phyloP scores from a whole-genome alignment of 306 rosid genomes.

The Vigna angularis region DNA sequence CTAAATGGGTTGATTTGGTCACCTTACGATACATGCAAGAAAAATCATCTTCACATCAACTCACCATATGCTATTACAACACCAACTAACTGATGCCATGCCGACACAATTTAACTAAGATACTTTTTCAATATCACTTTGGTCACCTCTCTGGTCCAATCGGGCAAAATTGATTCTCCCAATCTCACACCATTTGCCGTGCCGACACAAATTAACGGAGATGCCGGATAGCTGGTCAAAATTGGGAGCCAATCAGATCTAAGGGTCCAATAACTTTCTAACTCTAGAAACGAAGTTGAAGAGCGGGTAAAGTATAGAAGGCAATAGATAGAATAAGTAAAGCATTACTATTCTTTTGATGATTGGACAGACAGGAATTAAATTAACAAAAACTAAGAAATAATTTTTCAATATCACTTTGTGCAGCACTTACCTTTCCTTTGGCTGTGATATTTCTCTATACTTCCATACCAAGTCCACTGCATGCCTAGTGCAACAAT shows the following conservation, averaged over 20 bases:
- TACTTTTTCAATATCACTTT: background rate
- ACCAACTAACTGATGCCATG: no score
- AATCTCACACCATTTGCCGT: conserved; percentile 13
- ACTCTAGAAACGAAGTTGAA: conserved; percentile 1
- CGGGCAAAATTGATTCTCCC: background rate
- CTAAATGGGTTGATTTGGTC: background rate
- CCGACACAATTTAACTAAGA: no score
- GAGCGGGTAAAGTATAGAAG: background rate
- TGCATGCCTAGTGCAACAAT: conserved; percentile 71
- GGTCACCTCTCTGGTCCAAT: background rate
- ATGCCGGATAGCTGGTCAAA: background rate
- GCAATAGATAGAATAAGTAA: conserved; percentile 14
- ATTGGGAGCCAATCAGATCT: conserved; percentile 2
- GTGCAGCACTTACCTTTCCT: conserved; percentile 55
- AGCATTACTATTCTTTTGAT: conserved; percentile 3
- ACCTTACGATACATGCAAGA: no score
- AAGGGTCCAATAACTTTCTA: conserved; percentile 2
- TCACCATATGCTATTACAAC: no score
- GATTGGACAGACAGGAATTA: conserved; percentile 2
- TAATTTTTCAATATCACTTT: conserved; percentile 23
- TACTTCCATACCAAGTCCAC: conserved; percentile 80
- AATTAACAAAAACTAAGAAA: background rate
- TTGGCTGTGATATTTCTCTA: conserved; percentile 73
- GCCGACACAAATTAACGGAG: background rate
- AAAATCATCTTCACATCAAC: no score